Conservation (phyloP, 345 rosid species). For the Corymbia maculata region DNA sequence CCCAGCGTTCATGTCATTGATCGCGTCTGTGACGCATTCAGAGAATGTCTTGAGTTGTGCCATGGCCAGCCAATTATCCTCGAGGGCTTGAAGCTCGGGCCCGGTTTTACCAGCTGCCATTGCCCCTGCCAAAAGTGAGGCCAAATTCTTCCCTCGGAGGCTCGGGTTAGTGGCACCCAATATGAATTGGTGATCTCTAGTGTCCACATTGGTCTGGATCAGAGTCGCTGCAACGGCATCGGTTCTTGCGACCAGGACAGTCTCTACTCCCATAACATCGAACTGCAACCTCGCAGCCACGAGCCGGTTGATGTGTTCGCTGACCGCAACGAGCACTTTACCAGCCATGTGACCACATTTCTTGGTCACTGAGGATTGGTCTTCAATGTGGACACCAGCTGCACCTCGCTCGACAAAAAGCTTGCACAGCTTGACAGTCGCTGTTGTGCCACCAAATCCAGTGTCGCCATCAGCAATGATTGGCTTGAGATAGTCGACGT, state of each 20-base stretch:
- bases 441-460: conserved; percentile 89
- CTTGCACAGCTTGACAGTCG: conserved; percentile 93
- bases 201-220: conserved; percentile 79
- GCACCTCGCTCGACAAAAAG: conserved; percentile 94
- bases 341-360: conserved; percentile 99
- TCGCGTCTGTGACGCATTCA: conserved; percentile 48
- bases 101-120: conserved; percentile 77
- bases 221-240: conserved; percentile 83
- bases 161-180: conserved; percentile 79
- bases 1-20: conserved; percentile 43
- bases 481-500: conserved; percentile 85
- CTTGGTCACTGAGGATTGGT: conserved; percentile 90
- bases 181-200: conserved; percentile 89
- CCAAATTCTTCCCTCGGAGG: conserved; percentile 55
- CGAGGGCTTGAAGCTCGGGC: conserved; percentile 63
- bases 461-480: conserved; percentile 98
- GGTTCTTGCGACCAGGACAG: conserved; percentile 83
- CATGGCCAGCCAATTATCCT: conserved; percentile 71
- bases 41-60: conserved; percentile 83
- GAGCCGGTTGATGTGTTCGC: conserved; percentile 85
- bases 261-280: conserved; percentile 92
- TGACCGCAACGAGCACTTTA: conserved; percentile 84
- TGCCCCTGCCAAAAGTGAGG: conserved; percentile 57
- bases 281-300: conserved; percentile 95
- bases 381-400: conserved; percentile 93